Evolutionary conservation across 345 rosid species (phyloP), one percentile per base, ranked within the genome.

Genomic region (Acer yangbiense): DNA sequence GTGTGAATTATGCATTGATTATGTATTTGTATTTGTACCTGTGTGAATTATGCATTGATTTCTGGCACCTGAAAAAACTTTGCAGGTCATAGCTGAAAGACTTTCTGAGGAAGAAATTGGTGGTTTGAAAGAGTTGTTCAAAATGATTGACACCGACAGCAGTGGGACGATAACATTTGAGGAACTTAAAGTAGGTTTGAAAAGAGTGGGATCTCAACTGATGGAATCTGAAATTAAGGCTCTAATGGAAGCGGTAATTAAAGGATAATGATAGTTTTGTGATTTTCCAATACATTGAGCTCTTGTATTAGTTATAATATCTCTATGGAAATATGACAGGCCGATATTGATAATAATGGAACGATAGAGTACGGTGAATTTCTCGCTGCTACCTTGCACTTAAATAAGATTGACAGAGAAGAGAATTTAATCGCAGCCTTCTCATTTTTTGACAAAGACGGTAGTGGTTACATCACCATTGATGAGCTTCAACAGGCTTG

Each of bases 81-180:
- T 81, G 54, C 85, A 95, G 99, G 99, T 96, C 23, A 96, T 96
- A 57, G 99, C 99, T 75, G 99, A 96, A 87, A 91, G 93, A 77
- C 95, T 94, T 72, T 96, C 99, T 0, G 99, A 96, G 80, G 99
- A 96, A 89, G 99, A 96, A 73, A 96, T 94, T 67, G 98, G 97
- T 76, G 99, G 99, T 43, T 82, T 96, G 78, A 96, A 87, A 82
- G 99, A 96, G 87, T 67, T 96, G 81, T 96, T 96, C 81, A 95
- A 91, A 74, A 93, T 93, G 98, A 89, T 95, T 77, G 98, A 95
- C 67, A 92, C 99, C 3, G 99, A 96, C 81, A 85, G 75, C 73
- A 96, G 97, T 85, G 99, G 99, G 71, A 86, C 97, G 50, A 96
- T 94, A 81, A 92, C 98, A 23, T 89, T 91, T 21, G 97, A 96